These are phyloP conservation scores for Chrysoporthe deuterocubensis DNA, from an alignment of 2,329 filamentous ascomycete species.

Conservation along the genomic window DNA sequence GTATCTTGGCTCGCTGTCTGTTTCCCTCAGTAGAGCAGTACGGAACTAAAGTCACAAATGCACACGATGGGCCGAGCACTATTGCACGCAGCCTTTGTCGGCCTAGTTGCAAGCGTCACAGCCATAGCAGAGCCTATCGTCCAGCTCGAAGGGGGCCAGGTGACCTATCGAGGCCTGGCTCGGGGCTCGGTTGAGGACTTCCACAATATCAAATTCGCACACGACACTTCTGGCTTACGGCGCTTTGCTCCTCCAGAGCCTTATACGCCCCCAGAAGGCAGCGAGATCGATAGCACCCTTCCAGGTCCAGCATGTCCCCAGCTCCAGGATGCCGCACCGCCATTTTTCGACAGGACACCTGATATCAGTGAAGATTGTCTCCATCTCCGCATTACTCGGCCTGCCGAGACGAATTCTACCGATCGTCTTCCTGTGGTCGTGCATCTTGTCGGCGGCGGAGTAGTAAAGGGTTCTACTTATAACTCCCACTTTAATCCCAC, in stretches of 20 bases:
- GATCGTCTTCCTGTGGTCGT: constrained; percentile 36
- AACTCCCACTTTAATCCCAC: constrained; percentile 35
- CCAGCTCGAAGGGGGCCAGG: not conserved
- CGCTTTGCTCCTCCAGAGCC: constrained; percentile 36
- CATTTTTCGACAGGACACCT: constrained; percentile 33
- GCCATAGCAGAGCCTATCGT: constrained; percentile 14
- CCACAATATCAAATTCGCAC: constrained; percentile 35
- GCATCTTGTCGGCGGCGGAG: constrained; percentile 33
- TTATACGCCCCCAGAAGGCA: constrained; percentile 32
- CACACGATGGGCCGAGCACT: too few species aligned
- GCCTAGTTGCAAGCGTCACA: too few species aligned
- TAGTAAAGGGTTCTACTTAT: constrained; percentile 35
- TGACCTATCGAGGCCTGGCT: constrained; percentile 28
- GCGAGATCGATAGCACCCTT: constrained; percentile 32
- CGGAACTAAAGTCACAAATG: too few species aligned
- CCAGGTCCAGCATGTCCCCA: constrained; percentile 37
- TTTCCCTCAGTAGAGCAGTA: too few species aligned
- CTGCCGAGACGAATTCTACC: constrained; percentile 27
- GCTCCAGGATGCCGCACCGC: constrained; percentile 32
- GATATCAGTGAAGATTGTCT: constrained; percentile 37
- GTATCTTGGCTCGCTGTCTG: too few species aligned
- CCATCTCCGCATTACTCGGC: constrained; percentile 35
- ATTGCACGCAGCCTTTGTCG: too few species aligned
- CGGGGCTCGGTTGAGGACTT: constrained; percentile 34
- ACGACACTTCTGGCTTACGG: constrained; percentile 34